Evolutionary conservation across 306 rosid genomes (phyloP).

Genomic region (Fragaria ananassa): DNA sequence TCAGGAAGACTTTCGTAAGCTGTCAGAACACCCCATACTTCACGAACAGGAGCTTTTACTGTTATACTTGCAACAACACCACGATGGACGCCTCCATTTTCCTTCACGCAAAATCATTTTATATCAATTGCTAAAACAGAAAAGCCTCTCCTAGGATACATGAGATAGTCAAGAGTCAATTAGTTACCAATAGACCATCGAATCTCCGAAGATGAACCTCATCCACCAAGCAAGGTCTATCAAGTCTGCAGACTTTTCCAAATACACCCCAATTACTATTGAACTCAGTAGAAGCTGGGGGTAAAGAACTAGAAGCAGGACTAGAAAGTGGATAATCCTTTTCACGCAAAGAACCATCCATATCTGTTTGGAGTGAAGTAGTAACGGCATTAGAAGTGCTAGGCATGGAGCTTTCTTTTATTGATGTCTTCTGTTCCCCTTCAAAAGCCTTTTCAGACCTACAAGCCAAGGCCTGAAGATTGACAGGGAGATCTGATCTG

Average conservation of each 20-base stretch:
- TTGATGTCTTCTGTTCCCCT: constrained; percentile 37
- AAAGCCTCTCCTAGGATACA: constrained; percentile 11
- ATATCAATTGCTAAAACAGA: constrained; percentile 19
- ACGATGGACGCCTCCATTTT: constrained; percentile 98
- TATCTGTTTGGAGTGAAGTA: constrained; percentile 33
- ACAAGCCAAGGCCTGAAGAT: constrained; percentile 80
- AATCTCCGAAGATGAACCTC: constrained; percentile 98
- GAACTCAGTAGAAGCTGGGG: constrained; percentile 43
- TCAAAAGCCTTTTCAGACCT: constrained; percentile 62
- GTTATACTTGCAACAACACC: constrained; percentile 94
- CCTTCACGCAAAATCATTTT: constrained; percentile 56
- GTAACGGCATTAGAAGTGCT: constrained; percentile 28
- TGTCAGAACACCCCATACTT: constrained; percentile 83
- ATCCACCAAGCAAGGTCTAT: constrained; percentile 79
- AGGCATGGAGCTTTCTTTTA: constrained; percentile 27
- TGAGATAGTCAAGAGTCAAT: constrained; percentile 20
- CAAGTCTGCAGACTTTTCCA: constrained; percentile 80
- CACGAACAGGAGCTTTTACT: constrained; percentile 87
- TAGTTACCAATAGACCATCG: constrained; percentile 87
- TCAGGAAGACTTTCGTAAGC: constrained; percentile 93
- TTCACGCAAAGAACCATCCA: constrained; percentile 41
- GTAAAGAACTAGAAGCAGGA: constrained; percentile 43
- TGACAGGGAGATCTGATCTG: constrained; percentile 91
- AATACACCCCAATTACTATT: constrained; percentile 64
- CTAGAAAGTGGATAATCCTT: constrained; percentile 37